A percentile compares a stretch with the other conserved stretches of the same genome.
Conservation (phyloP, 75 land plant genomes). For the Chamaecyparis obtusa region DNA sequence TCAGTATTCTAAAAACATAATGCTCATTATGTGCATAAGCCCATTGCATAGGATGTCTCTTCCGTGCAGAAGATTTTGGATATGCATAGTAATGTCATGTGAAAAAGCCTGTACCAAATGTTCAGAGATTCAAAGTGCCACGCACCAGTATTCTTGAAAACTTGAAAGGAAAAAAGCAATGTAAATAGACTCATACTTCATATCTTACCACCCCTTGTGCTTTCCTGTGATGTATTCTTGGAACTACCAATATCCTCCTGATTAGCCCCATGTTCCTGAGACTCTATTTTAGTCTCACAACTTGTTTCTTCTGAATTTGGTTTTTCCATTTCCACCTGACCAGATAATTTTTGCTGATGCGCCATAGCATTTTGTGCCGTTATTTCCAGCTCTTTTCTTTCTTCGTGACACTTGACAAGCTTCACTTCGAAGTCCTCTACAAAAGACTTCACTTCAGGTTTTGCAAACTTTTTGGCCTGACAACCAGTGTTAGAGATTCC, state of each 20-base stretch:
- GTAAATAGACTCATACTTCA: not conserved
- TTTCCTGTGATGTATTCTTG: slow-evolving; percentile 5
- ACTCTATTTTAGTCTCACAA: not conserved
- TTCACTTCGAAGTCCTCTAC: slow-evolving; percentile 94
- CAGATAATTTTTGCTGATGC: slow-evolving; percentile 54
- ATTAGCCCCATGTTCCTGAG: slow-evolving; percentile 4
- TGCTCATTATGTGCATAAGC: not conserved
- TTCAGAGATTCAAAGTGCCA: not conserved
- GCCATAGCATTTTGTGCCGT: slow-evolving; percentile 72
- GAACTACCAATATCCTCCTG: not conserved
- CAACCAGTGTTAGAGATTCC: not conserved
- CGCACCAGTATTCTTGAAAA: not conserved
- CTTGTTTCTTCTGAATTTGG: not conserved
- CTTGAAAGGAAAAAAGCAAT: not conserved
- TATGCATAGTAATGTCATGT: not conserved
- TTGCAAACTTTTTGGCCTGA: slow-evolving; percentile 92
- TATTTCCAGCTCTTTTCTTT: slow-evolving; percentile 79
- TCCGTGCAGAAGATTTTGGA: not conserved
- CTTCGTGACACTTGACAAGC: slow-evolving; percentile 61
- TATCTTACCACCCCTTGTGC: slow-evolving; percentile 5
- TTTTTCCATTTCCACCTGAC: slow-evolving; percentile 11
- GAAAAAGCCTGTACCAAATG: not conserved
- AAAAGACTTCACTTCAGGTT: slow-evolving; percentile 73
- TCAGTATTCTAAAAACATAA: not conserved
- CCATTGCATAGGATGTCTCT: not conserved